Base-by-base conservation (phyloP, 352 stramenopile species). In the Phytophthora sansomeana region DNA sequence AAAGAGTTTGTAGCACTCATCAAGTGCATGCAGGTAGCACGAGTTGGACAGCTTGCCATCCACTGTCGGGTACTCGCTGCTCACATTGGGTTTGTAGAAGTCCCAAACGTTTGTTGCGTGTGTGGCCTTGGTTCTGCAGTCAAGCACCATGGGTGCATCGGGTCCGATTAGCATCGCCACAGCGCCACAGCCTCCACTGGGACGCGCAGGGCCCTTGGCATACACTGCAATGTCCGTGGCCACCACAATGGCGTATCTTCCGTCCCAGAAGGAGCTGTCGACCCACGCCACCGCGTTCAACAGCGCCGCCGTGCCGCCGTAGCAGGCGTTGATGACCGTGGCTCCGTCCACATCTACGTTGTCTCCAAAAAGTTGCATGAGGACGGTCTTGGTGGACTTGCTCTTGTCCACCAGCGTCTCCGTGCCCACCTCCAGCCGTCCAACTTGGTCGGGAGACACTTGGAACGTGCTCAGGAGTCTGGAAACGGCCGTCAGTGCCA, bases 241-340 rank as follows among this genome's bases (percentile, higher is more conserved):
- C 1, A 99, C 96, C 13, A 99, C 97, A 61, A 99, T 85, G 28
- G 97, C 98, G 68, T 96, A 98, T 38, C 96, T 83, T 29, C 86
- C 86, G 67, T 97, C 87, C 95, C 96, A 99, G 17, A 88, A 95
- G 17, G 87, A 90, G 65, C 83, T 97, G 72, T 99, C 93, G 13
- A 98, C 84, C 97, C 97, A 99, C 16, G 87, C 82, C 39, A 99
- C 82, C 5, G 97, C 92, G 75, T 99, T 99, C n/a, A 99, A 80
- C 24, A 99, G 78, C 28, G 98, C 97, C 1, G 96, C 93, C 1
- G 97, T 99, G 38, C 96, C 97, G 28, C 98, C 98, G 74, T 99
- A 99, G 81, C 97, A 99, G 4, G 97, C 98, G 77, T 99, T 99
- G 51, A 99, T 78, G 46, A 94, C 89, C 1, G 95, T 98, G 13